These are phyloP conservation scores for Craspedostauros australis DNA, from an alignment of 108 stramenopile species.

Conservation along the genomic window DNA sequence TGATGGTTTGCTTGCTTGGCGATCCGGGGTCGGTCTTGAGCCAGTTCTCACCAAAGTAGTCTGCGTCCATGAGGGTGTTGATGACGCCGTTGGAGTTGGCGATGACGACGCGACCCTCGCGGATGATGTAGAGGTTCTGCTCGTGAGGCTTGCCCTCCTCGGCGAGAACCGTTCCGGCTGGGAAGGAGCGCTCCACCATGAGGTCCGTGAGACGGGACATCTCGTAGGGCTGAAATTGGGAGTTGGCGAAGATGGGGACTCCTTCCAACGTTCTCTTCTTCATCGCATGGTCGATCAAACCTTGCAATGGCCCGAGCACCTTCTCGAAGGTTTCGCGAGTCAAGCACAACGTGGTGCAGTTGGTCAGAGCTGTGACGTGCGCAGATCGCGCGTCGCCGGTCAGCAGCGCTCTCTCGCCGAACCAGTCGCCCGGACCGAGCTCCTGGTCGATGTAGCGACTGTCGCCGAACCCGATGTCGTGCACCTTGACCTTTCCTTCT, in stretches of 20 bases:
- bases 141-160: slow-evolving; percentile 70
- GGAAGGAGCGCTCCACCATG: slow-evolving; percentile 53
- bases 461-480: slow-evolving; percentile 86
- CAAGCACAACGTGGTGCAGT: slow-evolving; percentile 66
- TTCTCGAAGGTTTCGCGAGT: slow-evolving; percentile 77
- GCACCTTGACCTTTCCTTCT: slow-evolving; percentile 82
- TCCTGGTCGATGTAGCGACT: slow-evolving; percentile 69
- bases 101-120: slow-evolving; percentile 55
- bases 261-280: slow-evolving; percentile 80
- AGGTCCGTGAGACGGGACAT: slow-evolving; percentile 74
- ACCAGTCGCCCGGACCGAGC: slow-evolving; percentile 85
- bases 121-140: slow-evolving; percentile 77
- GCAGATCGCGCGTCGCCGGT: slow-evolving; percentile 93
- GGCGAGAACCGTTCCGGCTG: slow-evolving; percentile 58
- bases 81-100: slow-evolving; percentile 69
- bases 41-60: slow-evolving; percentile 76
- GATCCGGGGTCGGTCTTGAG: slow-evolving; percentile 51
- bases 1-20: slow-evolving; percentile 55
- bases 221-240: slow-evolving; percentile 77
- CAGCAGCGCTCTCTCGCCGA: slow-evolving; percentile 95
- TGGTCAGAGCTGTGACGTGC: slow-evolving; percentile 60
- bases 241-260: slow-evolving; percentile 81
- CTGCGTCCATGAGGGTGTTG: slow-evolving; percentile 63
- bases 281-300: slow-evolving; percentile 72
- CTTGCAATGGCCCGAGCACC: slow-evolving; percentile 71